Base-by-base conservation (phyloP, 306 rosid species). In the Ormosia emarginata region DNA sequence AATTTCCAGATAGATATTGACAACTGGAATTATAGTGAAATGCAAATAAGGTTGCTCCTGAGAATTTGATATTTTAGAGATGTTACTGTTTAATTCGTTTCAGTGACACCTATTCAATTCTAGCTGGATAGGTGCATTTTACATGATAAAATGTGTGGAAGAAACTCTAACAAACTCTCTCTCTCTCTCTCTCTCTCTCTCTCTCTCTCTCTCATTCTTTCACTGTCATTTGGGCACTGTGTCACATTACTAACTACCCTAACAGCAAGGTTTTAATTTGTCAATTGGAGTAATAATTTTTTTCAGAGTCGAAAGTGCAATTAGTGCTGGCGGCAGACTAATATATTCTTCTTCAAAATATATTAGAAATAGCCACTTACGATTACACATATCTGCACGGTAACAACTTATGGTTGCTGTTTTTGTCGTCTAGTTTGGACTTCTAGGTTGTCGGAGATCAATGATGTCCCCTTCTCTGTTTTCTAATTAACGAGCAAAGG, bases 231-330 rank as follows among this genome's bases (percentile, higher is more conserved):
- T 83, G 85, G 87, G 86, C 87, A 80, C 77, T 72, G 63, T 79
- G 91, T 88, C 89, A 88, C 88, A 83, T 74, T 87, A 81, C 86
- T 87, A 84, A 87, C 90, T 61, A 87, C 88, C 86, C 84, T 81
- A 87, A 87, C 88, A 87, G 64, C 80, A 63, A 81, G 77, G 67
- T 68, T 73, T 78, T 79, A 81, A 17, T 63, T 78, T 84, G 80
- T 84, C 88, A 87, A 87, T 75, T 70, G 58, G 75, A 65, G 90
- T 75, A 79, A 84, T 84, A 74, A 84, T 85, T 79, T 81, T 82
- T 85, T 40, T 18, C 47, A 2, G 67, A 55, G 71, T 81, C 71
- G 88, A 82, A 87, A 82, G 86, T 87, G 84, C 79, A 79, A 86
- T 75, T 81, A 87, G 88, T 87, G 88, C 61, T 85, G 90, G 85